Evolutionary conservation across 164 flowering plant species (phyloP).

Genomic region (Malania oleifera): DNA sequence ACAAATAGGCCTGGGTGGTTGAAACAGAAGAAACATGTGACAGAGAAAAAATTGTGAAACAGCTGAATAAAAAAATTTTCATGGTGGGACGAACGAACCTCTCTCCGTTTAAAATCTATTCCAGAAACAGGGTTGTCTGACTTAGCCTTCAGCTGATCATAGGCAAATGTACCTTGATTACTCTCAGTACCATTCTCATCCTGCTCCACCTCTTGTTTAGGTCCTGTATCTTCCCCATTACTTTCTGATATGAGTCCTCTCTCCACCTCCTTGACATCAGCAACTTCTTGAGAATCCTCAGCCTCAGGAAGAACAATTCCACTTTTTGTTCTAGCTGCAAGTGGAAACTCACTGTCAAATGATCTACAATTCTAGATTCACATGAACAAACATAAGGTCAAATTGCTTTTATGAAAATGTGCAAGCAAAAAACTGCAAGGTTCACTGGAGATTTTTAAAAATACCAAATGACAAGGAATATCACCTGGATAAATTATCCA

Average conservation of each 20-base stretch:
- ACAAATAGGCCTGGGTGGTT: constrained; percentile 63
- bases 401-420: background rate
- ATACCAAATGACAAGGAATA: no score
- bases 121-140: constrained; percentile 83
- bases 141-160: constrained; percentile 72
- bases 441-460: no score
- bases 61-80: background rate
- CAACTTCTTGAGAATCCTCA: constrained; percentile 36
- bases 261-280: constrained; percentile 34
- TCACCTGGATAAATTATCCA: no score
- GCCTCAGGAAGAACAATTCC: constrained; percentile 32
- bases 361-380: background rate
- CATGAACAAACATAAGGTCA: background rate
- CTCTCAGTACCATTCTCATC: constrained; percentile 37
- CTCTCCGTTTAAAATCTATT: constrained; percentile 85
- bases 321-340: constrained; percentile 41
- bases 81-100: constrained; percentile 63
- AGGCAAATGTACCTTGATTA: constrained; percentile 46
- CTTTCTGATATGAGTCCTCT: constrained; percentile 30
- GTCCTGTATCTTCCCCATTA: constrained; percentile 44
- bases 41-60: background rate
- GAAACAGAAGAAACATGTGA: background rate
- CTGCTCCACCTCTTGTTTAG: constrained; percentile 37
- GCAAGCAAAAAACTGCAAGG: no score
- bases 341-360: background rate